Percentiles rank a stretch among this genome's conserved stretches.
phyloP scores from a whole-genome alignment of 495 filamentous ascomycete species.

The Neurospora sp. region DNA sequence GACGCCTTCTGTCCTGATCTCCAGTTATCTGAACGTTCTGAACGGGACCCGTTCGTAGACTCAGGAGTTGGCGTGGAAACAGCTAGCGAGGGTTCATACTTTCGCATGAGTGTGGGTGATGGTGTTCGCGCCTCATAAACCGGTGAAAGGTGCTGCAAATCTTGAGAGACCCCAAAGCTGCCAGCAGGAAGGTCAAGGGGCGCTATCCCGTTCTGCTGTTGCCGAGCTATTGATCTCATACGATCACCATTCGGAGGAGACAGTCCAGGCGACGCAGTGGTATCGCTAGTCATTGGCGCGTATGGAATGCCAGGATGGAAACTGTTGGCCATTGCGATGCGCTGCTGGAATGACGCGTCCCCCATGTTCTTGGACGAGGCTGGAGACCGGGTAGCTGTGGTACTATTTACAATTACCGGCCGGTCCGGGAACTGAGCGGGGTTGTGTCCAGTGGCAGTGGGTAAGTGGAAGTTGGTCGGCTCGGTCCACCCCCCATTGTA shows the following conservation, averaged over 20 bases:
- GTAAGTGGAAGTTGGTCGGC: constrained; percentile 7
- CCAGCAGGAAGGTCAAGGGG: constrained; percentile 37
- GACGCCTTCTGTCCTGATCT: constrained; percentile 8
- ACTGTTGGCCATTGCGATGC: constrained; percentile 15
- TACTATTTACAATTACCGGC: constrained; percentile 43
- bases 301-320: constrained; percentile 12
- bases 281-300: constrained; percentile 5
- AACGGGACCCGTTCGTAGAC: constrained; percentile 5
- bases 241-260: constrained; percentile 13
- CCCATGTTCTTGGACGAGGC: constrained; percentile 1
- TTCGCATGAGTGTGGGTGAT: constrained; percentile 34
- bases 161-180: constrained; percentile 20
- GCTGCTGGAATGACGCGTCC: constrained; percentile 22
- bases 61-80: background rate
- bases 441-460: constrained; percentile 11
- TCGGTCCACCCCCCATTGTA: constrained; percentile 11
- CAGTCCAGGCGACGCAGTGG: constrained; percentile 11
- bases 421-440: constrained; percentile 25
- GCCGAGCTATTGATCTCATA: constrained; percentile 23
- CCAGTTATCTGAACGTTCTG: constrained; percentile 5
- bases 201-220: constrained; percentile 31
- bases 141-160: constrained; percentile 41
- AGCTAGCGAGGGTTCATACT: constrained; percentile 21
- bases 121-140: constrained; percentile 45
- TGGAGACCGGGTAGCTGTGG: constrained; percentile 21